A percentile compares a stretch with the other conserved stretches of the same genome.
Evolutionary conservation across 1,284 basidiomycete species (phyloP).

Genomic region (Moniliophthora roreri): DNA sequence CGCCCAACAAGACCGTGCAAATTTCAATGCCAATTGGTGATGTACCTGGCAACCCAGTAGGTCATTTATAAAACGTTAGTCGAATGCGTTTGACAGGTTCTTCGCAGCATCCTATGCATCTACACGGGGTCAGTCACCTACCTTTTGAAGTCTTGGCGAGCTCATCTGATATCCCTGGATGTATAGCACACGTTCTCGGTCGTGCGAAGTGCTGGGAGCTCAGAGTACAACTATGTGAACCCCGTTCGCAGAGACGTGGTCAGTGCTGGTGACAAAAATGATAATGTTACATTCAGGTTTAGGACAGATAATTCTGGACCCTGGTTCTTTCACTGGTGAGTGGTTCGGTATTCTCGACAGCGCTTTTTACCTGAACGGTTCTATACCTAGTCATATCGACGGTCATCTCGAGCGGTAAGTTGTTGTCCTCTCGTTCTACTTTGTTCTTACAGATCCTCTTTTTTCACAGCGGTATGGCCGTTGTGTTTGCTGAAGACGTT

Average conservation of each 20-base stretch:
- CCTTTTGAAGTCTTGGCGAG: background rate
- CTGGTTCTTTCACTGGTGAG: slow-evolving; percentile 3
- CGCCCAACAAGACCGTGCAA: slow-evolving; percentile 4
- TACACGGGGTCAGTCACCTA: background rate
- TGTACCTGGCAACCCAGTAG: background rate
- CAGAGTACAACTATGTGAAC: background rate
- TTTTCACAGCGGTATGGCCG: slow-evolving; percentile 31
- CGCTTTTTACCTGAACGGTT: no score
- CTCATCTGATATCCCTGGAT: background rate
- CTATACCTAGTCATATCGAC: slow-evolving; percentile 32
- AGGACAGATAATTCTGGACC: background rate
- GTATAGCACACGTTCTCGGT: background rate
- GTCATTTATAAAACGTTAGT: no score
- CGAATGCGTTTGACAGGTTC: background rate
- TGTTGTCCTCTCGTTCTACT: background rate
- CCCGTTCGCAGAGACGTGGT: background rate
- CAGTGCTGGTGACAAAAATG: background rate
- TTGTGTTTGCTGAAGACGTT: slow-evolving; percentile 38
- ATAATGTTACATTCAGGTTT: background rate
- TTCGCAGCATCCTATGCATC: background rate
- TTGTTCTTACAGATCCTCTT: background rate
- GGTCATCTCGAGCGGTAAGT: slow-evolving; percentile 36
- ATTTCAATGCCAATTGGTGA: background rate
- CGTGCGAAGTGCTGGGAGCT: background rate
- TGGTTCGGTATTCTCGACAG: background rate